Percentiles rank a stretch among this genome's conserved stretches.
phyloP scores from a whole-genome alignment of 2,329 filamentous ascomycete species.

The Diaporthe caulivora region DNA sequence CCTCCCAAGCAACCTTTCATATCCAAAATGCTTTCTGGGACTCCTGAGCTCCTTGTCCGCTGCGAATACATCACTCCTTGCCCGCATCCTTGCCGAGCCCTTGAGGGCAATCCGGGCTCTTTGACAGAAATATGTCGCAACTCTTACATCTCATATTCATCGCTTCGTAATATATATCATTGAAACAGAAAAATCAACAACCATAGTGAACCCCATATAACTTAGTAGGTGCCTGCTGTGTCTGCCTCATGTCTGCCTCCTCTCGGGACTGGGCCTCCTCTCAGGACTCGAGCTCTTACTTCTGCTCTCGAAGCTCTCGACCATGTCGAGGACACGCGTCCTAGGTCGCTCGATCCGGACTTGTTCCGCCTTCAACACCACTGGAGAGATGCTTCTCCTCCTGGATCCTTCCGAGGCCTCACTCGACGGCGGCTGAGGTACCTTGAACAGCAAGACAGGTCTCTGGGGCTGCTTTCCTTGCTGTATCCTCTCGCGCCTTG shows the following conservation, averaged over 20 bases:
- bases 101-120: slow-evolving; percentile 5
- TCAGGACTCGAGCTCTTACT: slow-evolving; percentile 58
- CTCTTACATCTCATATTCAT: not conserved
- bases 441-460: slow-evolving; percentile 25
- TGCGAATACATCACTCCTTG: not conserved
- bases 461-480: slow-evolving; percentile 22
- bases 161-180: slow-evolving; percentile 10
- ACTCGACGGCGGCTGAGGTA: slow-evolving; percentile 25
- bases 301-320: slow-evolving; percentile 65
- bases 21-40: not conserved
- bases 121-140: not conserved
- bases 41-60: slow-evolving; percentile 24
- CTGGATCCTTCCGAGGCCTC: slow-evolving; percentile 20
- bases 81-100: slow-evolving; percentile 2
- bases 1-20: not conserved
- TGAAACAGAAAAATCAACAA: not conserved
- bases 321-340: slow-evolving; percentile 66
- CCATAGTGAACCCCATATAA: not conserved
- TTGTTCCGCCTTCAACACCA: slow-evolving; percentile 39
- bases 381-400: slow-evolving; percentile 36
- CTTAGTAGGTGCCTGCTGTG: not conserved
- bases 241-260: not conserved
- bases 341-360: slow-evolving; percentile 53
- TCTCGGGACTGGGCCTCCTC: slow-evolving; percentile 49
- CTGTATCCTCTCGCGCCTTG: slow-evolving; percentile 21